Base-by-base conservation (phyloP, 1,139 yeast species). In the Hemisphaericaspora xylofermentans region DNA sequence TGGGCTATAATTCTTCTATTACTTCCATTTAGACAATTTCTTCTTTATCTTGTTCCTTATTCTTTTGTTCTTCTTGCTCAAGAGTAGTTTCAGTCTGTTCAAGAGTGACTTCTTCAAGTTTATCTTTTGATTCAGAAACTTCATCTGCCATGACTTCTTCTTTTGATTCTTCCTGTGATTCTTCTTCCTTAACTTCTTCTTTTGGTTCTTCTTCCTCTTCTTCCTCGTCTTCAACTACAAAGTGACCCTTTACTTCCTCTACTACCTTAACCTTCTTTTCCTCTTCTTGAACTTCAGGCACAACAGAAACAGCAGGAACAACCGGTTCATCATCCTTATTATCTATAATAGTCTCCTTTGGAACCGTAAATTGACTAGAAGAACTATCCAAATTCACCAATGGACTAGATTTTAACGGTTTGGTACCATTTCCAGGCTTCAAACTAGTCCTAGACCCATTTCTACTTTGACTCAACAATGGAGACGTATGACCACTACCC, bases 291-390 rank as follows among this genome's bases (percentile, higher is more conserved):
- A 10, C 40, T 33, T 35, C 17, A 5, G 17, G 15, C 25, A 25
- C n/a, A n/a, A n/a, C n/a, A n/a, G n/a, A n/a, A n/a, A n/a, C n/a
- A n/a, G n/a, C n/a, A n/a, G n/a, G n/a, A n/a, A n/a, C n/a, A n/a
- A n/a, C n/a, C n/a, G n/a, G n/a, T n/a, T n/a, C 27, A 8, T 9
- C 27, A 24, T 34, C 26, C 24, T 45, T 43, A 12, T 61, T 67
- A 43, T 65, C 76, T 43, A 71, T 71, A 43, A 71, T 62, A 2
- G 77, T 71, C 48, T 70, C 77, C 54, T 68, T 71, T 13, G 70
- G 74, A 37, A 71, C 60, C 33, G 61, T 59, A 24, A 67, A 66
- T 28, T 58, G 57, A 40, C 64, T 32, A 16, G 49, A 42, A 32
- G 35, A 29, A 38, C 62, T 58, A 27, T 66, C 68, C 43, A 64